These are phyloP conservation scores for Podaxis pistillaris DNA, from an alignment of 768 basidiomycete species.

Conservation along the genomic window DNA sequence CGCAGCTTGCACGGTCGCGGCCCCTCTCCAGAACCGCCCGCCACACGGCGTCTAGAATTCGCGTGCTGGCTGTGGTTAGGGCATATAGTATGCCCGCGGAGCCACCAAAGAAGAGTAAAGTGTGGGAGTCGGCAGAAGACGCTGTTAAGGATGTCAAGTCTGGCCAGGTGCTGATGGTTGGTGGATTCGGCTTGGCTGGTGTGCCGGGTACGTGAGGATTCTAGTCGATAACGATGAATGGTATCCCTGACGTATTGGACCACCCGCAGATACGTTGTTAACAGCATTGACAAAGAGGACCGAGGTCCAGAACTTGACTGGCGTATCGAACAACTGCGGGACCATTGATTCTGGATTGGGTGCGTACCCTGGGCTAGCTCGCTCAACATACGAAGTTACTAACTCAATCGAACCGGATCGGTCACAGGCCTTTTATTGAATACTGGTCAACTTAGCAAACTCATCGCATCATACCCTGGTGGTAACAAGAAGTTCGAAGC, in stretches of 20 bases:
- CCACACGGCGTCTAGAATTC: background rate
- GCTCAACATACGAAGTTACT: background rate
- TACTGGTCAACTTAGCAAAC: constrained; percentile 72
- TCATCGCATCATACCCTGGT: constrained; percentile 90
- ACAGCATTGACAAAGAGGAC: constrained; percentile 70
- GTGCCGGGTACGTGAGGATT: constrained; percentile 61
- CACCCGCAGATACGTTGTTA: constrained; percentile 72
- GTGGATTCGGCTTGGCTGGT: constrained; percentile 89
- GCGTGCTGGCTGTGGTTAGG: constrained; percentile 19
- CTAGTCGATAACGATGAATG: too few species aligned
- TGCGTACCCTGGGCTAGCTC: constrained; percentile 24
- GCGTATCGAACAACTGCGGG: constrained; percentile 89
- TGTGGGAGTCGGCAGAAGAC: constrained; percentile 82
- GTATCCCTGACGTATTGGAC: too few species aligned
- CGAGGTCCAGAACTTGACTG: constrained; percentile 74
- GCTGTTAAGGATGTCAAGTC: constrained; percentile 83
- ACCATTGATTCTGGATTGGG: constrained; percentile 69
- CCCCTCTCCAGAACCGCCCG: background rate
- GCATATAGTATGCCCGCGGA: constrained; percentile 35
- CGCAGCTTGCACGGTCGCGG: background rate
- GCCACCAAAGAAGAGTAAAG: constrained; percentile 48
- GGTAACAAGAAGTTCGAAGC: constrained; percentile 89
- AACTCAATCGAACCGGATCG: background rate
- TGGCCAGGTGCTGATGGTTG: constrained; percentile 75
- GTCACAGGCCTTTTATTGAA: constrained; percentile 68